phyloP scores from a whole-genome alignment of 352 stramenopile species.

The Pythium phragmitis region DNA sequence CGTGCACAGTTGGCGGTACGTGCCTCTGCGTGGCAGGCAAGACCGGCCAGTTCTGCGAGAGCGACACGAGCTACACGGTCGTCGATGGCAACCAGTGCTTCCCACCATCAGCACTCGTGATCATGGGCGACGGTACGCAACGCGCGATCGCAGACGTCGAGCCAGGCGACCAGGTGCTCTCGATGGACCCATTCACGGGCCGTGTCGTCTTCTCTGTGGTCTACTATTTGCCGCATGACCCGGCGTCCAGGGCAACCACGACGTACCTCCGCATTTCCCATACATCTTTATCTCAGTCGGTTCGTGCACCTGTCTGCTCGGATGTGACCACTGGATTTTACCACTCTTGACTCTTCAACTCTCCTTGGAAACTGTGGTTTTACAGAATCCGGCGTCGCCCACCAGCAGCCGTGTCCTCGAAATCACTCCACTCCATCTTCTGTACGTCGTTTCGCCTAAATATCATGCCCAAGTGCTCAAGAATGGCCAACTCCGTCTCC shows the following conservation, averaged over 20 bases:
- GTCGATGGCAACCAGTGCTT: conserved; percentile 60
- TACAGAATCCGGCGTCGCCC: conserved; percentile 16
- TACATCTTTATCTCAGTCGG: not conserved
- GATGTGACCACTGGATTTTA: conserved; percentile 1
- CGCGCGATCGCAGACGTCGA: conserved; percentile 33
- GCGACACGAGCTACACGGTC: conserved; percentile 46
- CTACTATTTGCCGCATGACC: conserved; percentile 70
- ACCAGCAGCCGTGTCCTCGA: conserved; percentile 13
- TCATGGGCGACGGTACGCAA: conserved; percentile 25
- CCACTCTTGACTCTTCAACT: not conserved
- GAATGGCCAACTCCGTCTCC: not conserved
- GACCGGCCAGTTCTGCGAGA: conserved; percentile 55
- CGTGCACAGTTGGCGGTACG: conserved; percentile 61
- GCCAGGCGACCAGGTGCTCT: conserved; percentile 53
- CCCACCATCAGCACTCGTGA: conserved; percentile 43
- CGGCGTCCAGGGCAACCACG: not conserved
- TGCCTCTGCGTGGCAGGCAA: conserved; percentile 66
- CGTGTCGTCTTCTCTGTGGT: conserved; percentile 44
- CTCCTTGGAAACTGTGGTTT: not conserved
- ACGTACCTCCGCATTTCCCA: conserved; percentile 26
- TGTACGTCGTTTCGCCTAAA: conserved; percentile 21
- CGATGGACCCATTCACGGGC: conserved; percentile 38
- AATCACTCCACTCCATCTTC: conserved; percentile 22
- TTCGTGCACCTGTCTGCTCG: not conserved
- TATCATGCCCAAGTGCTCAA: not conserved